These are phyloP conservation scores for Nevesoporus exiguus DNA, from an alignment of 768 basidiomycete genomes.

Conservation along the genomic window DNA sequence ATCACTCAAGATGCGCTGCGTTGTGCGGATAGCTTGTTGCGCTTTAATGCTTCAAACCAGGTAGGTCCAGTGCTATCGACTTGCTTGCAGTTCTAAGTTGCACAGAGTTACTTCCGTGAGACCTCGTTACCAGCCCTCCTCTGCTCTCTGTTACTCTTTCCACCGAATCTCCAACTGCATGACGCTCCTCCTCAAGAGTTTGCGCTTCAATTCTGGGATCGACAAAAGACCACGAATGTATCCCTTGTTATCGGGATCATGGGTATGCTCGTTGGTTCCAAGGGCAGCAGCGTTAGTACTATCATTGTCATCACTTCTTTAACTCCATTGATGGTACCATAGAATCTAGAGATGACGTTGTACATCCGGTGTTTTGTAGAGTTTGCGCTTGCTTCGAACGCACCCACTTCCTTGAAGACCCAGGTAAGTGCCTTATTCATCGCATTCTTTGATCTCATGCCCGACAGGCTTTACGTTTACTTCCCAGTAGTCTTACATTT, in stretches of 20 bases:
- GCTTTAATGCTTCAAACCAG: conserved; percentile 94
- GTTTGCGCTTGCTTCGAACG: conserved; percentile 89
- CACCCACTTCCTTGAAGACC: conserved; percentile 81
- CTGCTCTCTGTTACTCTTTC: conserved; percentile 68
- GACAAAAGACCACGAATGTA: conserved; percentile 81
- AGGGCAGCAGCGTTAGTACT: conserved; percentile 56
- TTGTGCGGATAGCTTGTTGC: conserved; percentile 81
- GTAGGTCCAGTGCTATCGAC: conserved; percentile 37
- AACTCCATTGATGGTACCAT: conserved; percentile 3
- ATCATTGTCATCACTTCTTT: neutral
- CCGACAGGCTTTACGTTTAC: conserved; percentile 51
- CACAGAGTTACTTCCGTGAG: conserved; percentile 94
- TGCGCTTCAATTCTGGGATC: conserved; percentile 94
- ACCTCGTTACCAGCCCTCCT: conserved; percentile 68
- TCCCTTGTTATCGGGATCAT: conserved; percentile 78
- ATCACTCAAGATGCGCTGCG: conserved; percentile 82
- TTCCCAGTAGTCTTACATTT: conserved; percentile 54
- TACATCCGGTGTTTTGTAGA: conserved; percentile 82
- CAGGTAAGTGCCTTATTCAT: conserved; percentile 48
- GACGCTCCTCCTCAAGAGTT: conserved; percentile 80
- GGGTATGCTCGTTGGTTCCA: conserved; percentile 77
- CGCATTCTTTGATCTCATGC: conserved; percentile 28
- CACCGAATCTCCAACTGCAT: conserved; percentile 54
- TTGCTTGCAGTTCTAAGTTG: conserved; percentile 14
- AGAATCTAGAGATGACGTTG: conserved; percentile 56